Evolutionary conservation across 352 stramenopile species (phyloP), one percentile per base, ranked within the genome.

Genomic region (Pythium dissimile): DNA sequence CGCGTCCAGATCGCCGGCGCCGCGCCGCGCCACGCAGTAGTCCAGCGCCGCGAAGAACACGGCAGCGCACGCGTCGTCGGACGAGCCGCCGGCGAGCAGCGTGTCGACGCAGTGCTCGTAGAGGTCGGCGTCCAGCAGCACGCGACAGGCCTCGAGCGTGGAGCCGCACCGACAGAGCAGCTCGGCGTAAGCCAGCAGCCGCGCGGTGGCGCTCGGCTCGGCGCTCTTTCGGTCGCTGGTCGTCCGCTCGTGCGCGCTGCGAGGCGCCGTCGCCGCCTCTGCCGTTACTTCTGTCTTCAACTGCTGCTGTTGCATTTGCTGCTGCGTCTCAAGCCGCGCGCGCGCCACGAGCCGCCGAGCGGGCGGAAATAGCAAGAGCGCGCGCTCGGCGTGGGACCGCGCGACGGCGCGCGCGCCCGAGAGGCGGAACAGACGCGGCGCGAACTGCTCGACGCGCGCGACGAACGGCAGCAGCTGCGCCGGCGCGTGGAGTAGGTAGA

Each of bases 401-500:
- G 64, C 57, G 18, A 80, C 39, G 28, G 31, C 27, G 30, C 42
- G n/a, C 24, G 26, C n/a, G 20, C 80, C 77, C 20, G 74, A 74
- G 5, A 95, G 65, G 12, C 77, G 78, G 38, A 93, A 95, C 10
- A 85, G 48, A 9, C 80, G 77, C 27, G 85, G 83, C 26, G 72
- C 88, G 43, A 75, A 87, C 42, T 69, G 57, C 20, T 76, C 71
- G 38, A 93, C 71, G 50, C 70, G 84, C 16, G 31, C 39, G 13
- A 95, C 72, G 47, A 95, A 92, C 24, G 72, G 50, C 52, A 88
- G 56, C 27, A 93, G 46, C 20, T 66, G 63, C 15, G 35, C 39
- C 5, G 85, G 80, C 38, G 86, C 70, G 24, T 95, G 80, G 27
- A 90, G 60, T n/a, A 89, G 52, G 59, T 92, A 92, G 54, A 95